Conservation (phyloP, 768 basidiomycete species). For the Russula vinacea region DNA sequence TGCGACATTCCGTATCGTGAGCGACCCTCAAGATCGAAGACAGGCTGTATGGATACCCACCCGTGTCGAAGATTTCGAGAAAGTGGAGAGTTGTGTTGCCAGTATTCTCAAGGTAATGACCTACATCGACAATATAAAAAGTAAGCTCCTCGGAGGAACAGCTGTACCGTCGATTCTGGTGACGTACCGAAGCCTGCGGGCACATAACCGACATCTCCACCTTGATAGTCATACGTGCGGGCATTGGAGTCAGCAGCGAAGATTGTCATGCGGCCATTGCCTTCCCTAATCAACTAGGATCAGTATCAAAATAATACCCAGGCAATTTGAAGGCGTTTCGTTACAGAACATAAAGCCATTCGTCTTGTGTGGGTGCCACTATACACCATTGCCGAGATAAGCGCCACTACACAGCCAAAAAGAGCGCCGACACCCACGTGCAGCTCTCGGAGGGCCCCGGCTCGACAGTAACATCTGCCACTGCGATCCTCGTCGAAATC, state of each 20-base stretch:
- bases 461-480: conserved; percentile 55
- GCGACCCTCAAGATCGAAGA: neutral
- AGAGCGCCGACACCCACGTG: conserved; percentile 41
- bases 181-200: conserved; percentile 53
- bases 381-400: neutral
- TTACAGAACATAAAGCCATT: conserved; percentile 59
- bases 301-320: conserved; percentile 11
- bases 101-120: conserved; percentile 46
- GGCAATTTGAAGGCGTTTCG: conserved; percentile 17
- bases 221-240: conserved; percentile 57
- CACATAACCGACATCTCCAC: conserved; percentile 62
- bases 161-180: neutral
- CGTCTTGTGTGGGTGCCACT: conserved; percentile 75
- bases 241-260: conserved; percentile 55
- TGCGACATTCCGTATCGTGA: conserved; percentile 8
- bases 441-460: conserved; percentile 60
- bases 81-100: conserved; percentile 40
- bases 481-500: conserved; percentile 51
- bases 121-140: conserved; percentile 19
- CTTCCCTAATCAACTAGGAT: conserved; percentile 43
- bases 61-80: conserved; percentile 43
- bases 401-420: neutral
- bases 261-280: conserved; percentile 51
- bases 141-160: neutral
- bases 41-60: conserved; percentile 21